Evolutionary conservation across 1,284 basidiomycete species (phyloP).

Genomic region (Trichosporon ovoides): DNA sequence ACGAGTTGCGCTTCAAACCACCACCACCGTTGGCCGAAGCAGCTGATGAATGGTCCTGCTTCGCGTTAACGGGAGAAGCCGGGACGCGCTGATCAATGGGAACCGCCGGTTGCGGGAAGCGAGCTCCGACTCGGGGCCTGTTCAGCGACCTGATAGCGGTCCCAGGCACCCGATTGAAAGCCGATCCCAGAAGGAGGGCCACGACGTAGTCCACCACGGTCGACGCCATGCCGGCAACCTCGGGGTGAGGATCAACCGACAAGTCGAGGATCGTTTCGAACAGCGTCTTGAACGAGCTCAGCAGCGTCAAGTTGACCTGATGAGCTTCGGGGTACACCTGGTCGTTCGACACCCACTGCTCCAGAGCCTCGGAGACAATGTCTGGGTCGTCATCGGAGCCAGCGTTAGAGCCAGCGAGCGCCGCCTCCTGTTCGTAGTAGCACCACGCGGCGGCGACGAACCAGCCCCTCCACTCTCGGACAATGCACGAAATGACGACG

Average conservation of each 20-base stretch:
- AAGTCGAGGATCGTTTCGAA: constrained; percentile 85
- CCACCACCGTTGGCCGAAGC: constrained; percentile 13
- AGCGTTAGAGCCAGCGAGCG: constrained; percentile 52
- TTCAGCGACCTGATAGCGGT: constrained; percentile 56
- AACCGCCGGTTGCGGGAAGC: constrained; percentile 7
- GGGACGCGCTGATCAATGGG: constrained; percentile 4
- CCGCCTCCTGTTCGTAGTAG: constrained; percentile 72
- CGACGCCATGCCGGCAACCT: constrained; percentile 83
- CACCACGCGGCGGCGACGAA: constrained; percentile 94
- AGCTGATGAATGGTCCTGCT: neutral
- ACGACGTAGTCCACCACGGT: constrained; percentile 90
- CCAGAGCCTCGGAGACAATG: constrained; percentile 63
- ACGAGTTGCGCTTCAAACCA: constrained; percentile 71
- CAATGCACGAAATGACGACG: constrained; percentile 83
- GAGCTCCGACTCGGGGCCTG: constrained; percentile 17
- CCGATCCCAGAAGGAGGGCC: constrained; percentile 80
- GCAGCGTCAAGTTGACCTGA: constrained; percentile 73
- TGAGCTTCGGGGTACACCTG: constrained; percentile 56
- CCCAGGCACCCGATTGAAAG: constrained; percentile 67
- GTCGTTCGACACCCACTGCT: constrained; percentile 63
- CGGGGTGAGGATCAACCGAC: constrained; percentile 85
- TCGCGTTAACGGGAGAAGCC: neutral
- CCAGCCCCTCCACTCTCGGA: constrained; percentile 93
- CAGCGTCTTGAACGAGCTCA: constrained; percentile 88
- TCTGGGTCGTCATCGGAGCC: constrained; percentile 28